These are phyloP conservation scores for Scheffersomyces cryptocercus DNA, from an alignment of 1,139 yeast species.

Conservation along the genomic window DNA sequence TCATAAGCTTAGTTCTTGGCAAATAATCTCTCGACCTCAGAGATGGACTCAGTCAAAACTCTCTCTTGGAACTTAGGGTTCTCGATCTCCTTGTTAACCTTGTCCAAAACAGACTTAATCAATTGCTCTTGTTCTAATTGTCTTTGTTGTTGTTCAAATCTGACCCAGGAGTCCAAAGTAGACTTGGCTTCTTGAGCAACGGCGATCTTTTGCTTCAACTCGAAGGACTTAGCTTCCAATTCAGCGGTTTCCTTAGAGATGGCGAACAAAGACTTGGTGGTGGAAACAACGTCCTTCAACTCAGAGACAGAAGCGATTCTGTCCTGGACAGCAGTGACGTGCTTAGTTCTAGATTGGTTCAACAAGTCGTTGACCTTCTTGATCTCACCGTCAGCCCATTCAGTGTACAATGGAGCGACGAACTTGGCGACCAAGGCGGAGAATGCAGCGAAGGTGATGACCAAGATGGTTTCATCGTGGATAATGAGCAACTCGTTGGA, in stretches of 20 bases:
- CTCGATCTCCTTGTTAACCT: conserved; percentile 82
- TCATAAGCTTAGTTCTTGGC: conserved; percentile 36
- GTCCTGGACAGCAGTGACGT: conserved; percentile 87
- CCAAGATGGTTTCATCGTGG: conserved; percentile 90
- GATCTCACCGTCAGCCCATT: conserved; percentile 92
- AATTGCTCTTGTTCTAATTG: conserved; percentile 94
- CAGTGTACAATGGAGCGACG: conserved; percentile 92
- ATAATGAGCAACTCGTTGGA: conserved; percentile 90
- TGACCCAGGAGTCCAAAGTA: conserved; percentile 97
- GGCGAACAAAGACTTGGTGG: conserved; percentile 89
- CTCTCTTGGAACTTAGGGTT: conserved; percentile 93
- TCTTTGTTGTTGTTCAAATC: conserved; percentile 96
- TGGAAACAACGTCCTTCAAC: conserved; percentile 87
- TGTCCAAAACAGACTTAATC: conserved; percentile 80
- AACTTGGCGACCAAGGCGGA: conserved; percentile 77
- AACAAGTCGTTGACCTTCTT: conserved; percentile 78
- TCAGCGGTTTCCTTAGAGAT: conserved; percentile 95
- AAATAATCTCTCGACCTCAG: conserved; percentile 88
- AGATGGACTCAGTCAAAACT: conserved; percentile 85
- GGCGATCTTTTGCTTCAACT: conserved; percentile 86
- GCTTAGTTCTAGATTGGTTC: conserved; percentile 87
- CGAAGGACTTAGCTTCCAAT: conserved; percentile 92
- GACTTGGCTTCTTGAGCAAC: conserved; percentile 89
- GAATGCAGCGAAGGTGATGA: conserved; percentile 78
- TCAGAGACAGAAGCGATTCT: conserved; percentile 88